Percentiles rank a stretch among this genome's conserved stretches.
These are phyloP conservation scores for Boletus subcaerulescens DNA, from an alignment of 768 basidiomycete species.

Conservation along the genomic window DNA sequence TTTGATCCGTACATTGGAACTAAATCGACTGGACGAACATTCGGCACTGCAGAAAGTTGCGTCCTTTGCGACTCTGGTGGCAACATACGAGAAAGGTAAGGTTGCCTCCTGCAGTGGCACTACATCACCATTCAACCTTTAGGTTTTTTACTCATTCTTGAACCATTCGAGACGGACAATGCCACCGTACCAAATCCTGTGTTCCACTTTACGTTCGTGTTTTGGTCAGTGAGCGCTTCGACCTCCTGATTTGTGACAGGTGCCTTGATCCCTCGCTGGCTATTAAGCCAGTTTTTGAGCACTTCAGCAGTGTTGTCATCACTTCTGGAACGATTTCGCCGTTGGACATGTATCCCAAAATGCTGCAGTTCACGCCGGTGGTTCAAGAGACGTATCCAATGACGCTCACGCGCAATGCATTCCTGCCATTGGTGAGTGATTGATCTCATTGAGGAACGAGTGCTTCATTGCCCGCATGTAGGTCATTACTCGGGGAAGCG, in stretches of 20 bases:
- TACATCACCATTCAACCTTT: not conserved
- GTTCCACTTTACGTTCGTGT: conserved; percentile 89
- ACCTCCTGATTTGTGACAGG: conserved; percentile 39
- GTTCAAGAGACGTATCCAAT: conserved; percentile 97
- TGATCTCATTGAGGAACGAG: not conserved
- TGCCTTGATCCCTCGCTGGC: conserved; percentile 97
- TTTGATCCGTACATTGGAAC: conserved; percentile 86
- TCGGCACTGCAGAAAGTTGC: conserved; percentile 93
- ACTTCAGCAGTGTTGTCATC: conserved; percentile 97
- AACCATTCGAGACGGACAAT: conserved; percentile 98
- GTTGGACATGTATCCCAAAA: conserved; percentile 99
- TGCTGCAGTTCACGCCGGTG: conserved; percentile 96
- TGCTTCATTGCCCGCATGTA: conserved; percentile 27
- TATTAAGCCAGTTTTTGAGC: conserved; percentile 96
- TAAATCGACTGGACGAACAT: conserved; percentile 89
- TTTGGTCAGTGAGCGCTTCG: not conserved
- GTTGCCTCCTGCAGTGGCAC: not conserved
- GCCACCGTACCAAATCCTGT: conserved; percentile 98
- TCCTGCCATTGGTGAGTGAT: conserved; percentile 79
- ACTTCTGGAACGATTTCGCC: conserved; percentile 99
- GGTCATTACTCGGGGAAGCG: conserved; percentile 97
- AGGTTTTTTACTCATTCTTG: conserved; percentile 96
- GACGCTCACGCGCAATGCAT: conserved; percentile 95
- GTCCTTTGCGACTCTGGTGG: conserved; percentile 91
- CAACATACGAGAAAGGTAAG: conserved; percentile 95